phyloP scores from a whole-genome alignment of 2,329 filamentous ascomycete genomes.

The Emergomyces pasteurianus region DNA sequence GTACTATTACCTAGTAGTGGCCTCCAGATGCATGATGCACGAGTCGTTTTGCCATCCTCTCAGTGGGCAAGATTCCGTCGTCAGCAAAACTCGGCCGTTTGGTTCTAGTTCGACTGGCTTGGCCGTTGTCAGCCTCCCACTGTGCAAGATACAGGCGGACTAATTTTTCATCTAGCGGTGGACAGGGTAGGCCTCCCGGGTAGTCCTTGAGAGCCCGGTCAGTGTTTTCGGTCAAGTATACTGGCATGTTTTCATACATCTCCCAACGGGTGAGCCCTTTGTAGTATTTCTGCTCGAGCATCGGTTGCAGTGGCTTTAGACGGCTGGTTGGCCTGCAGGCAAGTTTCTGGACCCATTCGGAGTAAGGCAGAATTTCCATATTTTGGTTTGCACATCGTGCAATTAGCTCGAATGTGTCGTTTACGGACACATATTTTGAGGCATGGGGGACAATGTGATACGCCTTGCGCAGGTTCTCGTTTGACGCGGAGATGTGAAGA shows the following conservation, averaged over 20 bases:
- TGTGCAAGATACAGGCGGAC: neutral
- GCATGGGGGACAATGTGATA: conserved; percentile 14
- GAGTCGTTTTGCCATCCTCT: neutral
- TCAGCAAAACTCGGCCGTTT: neutral
- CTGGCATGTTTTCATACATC: conserved; percentile 17
- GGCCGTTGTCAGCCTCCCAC: neutral
- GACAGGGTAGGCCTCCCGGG: neutral
- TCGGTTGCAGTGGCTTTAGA: conserved; percentile 13
- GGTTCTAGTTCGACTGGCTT: neutral
- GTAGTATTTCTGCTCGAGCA: conserved; percentile 16
- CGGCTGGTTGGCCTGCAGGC: neutral
- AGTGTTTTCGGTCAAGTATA: conserved; percentile 12
- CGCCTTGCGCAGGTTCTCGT: conserved; percentile 9
- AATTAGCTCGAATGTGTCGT: conserved; percentile 10
- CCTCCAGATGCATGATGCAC: no score
- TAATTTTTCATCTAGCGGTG: neutral
- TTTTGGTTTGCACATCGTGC: neutral
- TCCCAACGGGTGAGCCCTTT: conserved; percentile 16
- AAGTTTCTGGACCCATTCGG: conserved; percentile 11
- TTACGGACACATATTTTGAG: conserved; percentile 9
- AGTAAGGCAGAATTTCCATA: conserved; percentile 8
- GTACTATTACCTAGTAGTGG: no score
- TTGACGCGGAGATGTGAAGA: conserved; percentile 13
- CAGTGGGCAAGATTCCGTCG: neutral
- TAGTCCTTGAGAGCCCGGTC: conserved; percentile 1